These are phyloP conservation scores for Schrenkiella parvula DNA, from an alignment of 345 rosid species.

Conservation along the genomic window DNA sequence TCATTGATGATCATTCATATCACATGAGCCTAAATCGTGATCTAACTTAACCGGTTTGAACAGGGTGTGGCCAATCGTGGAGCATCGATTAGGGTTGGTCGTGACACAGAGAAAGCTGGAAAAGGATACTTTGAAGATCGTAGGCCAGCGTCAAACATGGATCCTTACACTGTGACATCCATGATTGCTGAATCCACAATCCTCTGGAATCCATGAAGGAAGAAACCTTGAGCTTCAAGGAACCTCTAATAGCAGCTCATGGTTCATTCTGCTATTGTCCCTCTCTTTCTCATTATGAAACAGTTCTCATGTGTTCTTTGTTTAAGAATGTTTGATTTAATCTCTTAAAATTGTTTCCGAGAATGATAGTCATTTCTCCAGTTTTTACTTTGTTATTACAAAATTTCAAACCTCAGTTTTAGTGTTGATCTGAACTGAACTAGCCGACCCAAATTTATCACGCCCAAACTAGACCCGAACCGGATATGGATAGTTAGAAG, in stretches of 20 bases:
- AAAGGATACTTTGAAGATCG: slow-evolving; percentile 89
- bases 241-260: not conserved
- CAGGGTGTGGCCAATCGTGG: slow-evolving; percentile 68
- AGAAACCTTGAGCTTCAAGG: not conserved
- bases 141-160: slow-evolving; percentile 92
- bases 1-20: not conserved
- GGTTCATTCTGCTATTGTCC: slow-evolving; percentile 7
- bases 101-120: slow-evolving; percentile 68
- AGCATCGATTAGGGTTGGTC: slow-evolving; percentile 76
- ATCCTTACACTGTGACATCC: slow-evolving; percentile 78
- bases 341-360: not conserved
- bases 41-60: not conserved
- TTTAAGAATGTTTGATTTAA: not conserved
- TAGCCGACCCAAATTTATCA: not conserved
- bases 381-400: not conserved
- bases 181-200: slow-evolving; percentile 86
- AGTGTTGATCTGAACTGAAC: not conserved
- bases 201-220: slow-evolving; percentile 47
- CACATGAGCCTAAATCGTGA: not conserved
- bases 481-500: not conserved
- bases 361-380: not conserved
- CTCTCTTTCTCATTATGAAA: not conserved
- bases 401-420: not conserved
- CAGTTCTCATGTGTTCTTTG: slow-evolving; percentile 1
- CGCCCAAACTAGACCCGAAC: not conserved